Conservation (phyloP, 805 yeast species). For the Lachancea meyersii region DNA sequence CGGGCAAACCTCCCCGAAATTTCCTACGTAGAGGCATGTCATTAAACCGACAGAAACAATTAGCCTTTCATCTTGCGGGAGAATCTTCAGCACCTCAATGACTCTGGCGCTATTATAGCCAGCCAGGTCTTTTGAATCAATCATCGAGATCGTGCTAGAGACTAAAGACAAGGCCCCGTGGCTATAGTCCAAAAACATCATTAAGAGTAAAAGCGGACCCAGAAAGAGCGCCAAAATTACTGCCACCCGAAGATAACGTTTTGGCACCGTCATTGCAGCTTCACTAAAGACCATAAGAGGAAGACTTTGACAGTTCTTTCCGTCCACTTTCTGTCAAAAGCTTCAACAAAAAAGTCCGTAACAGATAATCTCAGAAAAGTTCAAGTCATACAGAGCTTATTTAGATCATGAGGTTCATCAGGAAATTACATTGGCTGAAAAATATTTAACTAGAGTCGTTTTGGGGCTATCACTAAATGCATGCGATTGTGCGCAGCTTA, state of each 20-base stretch:
- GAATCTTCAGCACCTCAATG: background rate
- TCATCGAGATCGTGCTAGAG: background rate
- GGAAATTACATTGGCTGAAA: no score
- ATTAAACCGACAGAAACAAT: slow-evolving; percentile 17
- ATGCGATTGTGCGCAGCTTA: background rate
- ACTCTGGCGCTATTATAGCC: background rate
- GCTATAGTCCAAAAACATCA: background rate
- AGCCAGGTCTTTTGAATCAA: background rate
- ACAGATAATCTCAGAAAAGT: no score
- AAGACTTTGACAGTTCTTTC: no score
- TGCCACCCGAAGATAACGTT: slow-evolving; percentile 4
- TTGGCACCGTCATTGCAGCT: slow-evolving; percentile 5
- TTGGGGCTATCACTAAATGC: no score
- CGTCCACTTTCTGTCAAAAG: background rate
- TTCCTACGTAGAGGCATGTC: slow-evolving; percentile 20
- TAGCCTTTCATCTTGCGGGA: slow-evolving; percentile 3
- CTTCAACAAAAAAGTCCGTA: no score
- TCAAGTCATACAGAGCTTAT: no score
- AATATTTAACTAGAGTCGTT: no score
- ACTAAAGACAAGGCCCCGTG: background rate
- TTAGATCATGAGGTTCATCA: no score
- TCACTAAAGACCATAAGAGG: background rate
- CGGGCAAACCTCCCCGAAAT: slow-evolving; percentile 10
- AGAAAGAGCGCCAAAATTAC: background rate
- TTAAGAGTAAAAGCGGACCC: background rate